These are phyloP conservation scores for Pleurozium schreberi DNA, from an alignment of 225 moss, liverwort and hornwort genomes.

Conservation along the genomic window DNA sequence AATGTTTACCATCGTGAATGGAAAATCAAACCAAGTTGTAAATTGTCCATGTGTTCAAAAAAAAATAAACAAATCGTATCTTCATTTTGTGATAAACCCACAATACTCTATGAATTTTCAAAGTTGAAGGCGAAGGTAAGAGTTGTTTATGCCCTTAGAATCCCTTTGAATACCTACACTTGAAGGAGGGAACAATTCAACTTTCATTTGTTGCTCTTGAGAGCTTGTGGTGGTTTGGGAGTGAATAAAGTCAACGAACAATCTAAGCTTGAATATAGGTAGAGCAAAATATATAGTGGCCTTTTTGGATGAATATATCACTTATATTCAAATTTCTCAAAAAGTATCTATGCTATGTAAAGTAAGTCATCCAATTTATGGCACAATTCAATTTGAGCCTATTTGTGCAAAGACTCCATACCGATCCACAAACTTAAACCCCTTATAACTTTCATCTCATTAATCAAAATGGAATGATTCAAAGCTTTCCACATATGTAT, in stretches of 20 bases:
- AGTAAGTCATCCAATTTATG: too few species aligned
- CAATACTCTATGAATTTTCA: neutral
- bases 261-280: neutral
- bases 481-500: too few species aligned
- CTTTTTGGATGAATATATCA: rapidly evolving
- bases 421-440: too few species aligned
- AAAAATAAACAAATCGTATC: rapidly evolving
- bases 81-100: neutral
- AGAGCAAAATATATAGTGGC: rapidly evolving
- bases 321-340: neutral
- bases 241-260: too few species aligned
- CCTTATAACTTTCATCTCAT: too few species aligned
- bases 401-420: too few species aligned
- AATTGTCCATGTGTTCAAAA: too few species aligned
- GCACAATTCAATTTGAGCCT: neutral
- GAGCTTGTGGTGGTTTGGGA: too few species aligned
- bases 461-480: too few species aligned
- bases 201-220: too few species aligned
- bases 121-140: too few species aligned
- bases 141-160: rapidly evolving
- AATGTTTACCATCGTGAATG: rapidly evolving
- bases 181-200: neutral
- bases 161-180: neutral
- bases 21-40: too few species aligned
- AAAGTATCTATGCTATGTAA: rapidly evolving